These are phyloP conservation scores for Hawksworthiomyces lignivorus DNA, from an alignment of 2,329 filamentous ascomycete species.

Conservation along the genomic window DNA sequence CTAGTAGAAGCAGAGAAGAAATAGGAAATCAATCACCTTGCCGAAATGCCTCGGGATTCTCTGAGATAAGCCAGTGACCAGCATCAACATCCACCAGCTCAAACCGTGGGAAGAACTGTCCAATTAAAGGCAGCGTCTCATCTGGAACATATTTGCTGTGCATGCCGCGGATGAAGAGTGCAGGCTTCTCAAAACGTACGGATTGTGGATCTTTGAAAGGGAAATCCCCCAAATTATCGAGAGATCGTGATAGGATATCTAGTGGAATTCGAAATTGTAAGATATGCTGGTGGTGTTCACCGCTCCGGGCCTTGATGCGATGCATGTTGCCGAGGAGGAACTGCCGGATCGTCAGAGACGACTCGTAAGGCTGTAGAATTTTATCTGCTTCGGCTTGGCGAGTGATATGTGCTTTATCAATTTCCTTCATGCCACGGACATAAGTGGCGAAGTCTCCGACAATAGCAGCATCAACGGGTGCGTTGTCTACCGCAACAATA, in stretches of 20 bases:
- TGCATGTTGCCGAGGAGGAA: constrained; percentile 85
- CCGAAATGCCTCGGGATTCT: constrained; percentile 73
- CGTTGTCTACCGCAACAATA: constrained; percentile 84
- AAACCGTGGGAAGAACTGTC: constrained; percentile 75
- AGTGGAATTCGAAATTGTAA: constrained; percentile 77
- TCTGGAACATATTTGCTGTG: constrained; percentile 73
- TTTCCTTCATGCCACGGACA: constrained; percentile 72
- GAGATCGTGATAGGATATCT: constrained; percentile 54
- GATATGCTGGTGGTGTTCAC: constrained; percentile 20
- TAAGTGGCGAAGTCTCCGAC: constrained; percentile 71
- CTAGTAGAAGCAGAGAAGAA: neutral
- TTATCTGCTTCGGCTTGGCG: constrained; percentile 71
- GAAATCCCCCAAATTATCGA: constrained; percentile 79
- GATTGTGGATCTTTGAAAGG: constrained; percentile 69
- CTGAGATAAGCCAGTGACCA: constrained; percentile 86
- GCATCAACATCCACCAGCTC: constrained; percentile 65
- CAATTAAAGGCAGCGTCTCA: constrained; percentile 70
- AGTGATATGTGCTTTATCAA: constrained; percentile 61
- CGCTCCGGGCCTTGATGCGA: constrained; percentile 32
- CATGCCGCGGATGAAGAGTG: constrained; percentile 74
- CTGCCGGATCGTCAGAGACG: constrained; percentile 71
- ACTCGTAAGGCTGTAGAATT: constrained; percentile 68
- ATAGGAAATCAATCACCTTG: constrained; percentile 47
- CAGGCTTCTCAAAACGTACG: constrained; percentile 64
- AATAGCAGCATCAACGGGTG: constrained; percentile 73